Evolutionary conservation across 306 rosid species (phyloP), one percentile per base, ranked within the genome.

Genomic region (Urtica urens): DNA sequence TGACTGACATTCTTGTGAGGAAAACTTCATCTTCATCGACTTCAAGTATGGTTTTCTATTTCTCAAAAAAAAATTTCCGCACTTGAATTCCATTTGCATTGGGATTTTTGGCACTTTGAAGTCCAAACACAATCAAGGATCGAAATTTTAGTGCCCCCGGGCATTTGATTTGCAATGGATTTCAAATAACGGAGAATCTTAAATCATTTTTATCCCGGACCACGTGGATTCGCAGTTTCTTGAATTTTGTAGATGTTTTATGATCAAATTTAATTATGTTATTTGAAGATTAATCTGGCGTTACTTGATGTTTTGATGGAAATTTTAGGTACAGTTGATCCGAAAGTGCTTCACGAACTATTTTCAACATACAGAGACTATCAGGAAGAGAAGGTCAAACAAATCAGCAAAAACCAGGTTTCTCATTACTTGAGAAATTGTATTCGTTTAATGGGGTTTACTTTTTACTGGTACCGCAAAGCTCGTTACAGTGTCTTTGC

Each of bases 1-100:
- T 92, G 69, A 79, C 94, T 23, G 96, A 92, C 67, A 85, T 85
- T 77, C 66, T 92, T 57, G 93, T 92, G 49, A 79, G 81, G 75
- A 85, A 80, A 48, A 72, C 94, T 46, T 63, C 83, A 1, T 79
- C 95, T 22, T 81, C 94, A 22, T 66, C 80, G 2, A 61, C 43
- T 71, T 46, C 92, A 49, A 77, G 99, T 81, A 43, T 10, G 25
- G 70, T 37, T 22, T 28, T 34, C 51, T 30, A 18, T 52, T 12
- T 23, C 7, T 28, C 7, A 0, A 7, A 17, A 1, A 34, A 7
- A 8, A 11, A 23, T n/a, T n/a, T n/a, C n/a, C n/a, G n/a, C n/a
- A n/a, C n/a, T n/a, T n/a, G n/a, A n/a, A n/a, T n/a, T n/a, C n/a
- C n/a, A n/a, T n/a, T n/a, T n/a, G n/a, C n/a, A n/a, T n/a, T n/a